Conservation (phyloP, 164 flowering plant species). For the Nelumbo lutea region DNA sequence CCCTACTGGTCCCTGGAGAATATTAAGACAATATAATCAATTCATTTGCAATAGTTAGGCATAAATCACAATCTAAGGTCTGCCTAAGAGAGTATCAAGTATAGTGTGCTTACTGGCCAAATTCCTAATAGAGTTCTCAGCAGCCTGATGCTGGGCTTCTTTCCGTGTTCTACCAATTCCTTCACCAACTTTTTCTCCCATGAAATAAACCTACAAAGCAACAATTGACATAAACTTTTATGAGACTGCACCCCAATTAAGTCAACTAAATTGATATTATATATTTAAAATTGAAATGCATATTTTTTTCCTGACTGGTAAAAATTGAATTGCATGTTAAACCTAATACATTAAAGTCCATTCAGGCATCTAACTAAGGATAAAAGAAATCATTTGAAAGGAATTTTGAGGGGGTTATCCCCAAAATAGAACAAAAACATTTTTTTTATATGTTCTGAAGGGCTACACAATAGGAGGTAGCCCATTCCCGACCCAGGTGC, state of each 20-base stretch:
- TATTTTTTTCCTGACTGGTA: neutral
- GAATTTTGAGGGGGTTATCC: no score
- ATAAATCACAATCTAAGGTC: neutral
- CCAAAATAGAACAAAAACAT: no score
- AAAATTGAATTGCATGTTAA: neutral
- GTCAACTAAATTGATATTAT: neutral
- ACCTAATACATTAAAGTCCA: neutral
- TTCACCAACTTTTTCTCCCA: conserved; percentile 79
- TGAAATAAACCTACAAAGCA: conserved; percentile 69
- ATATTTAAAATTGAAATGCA: neutral
- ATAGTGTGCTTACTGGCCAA: conserved; percentile 61
- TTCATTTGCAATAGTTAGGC: neutral
- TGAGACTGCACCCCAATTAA: neutral
- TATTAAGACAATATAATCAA: neutral
- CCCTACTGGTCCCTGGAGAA: no score
- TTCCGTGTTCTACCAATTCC: conserved; percentile 79
- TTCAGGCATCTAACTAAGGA: neutral
- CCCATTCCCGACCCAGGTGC: no score
- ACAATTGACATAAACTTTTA: neutral
- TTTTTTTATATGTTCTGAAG: no score
- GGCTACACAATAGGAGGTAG: no score
- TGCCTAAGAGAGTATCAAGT: neutral
- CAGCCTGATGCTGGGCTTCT: conserved; percentile 79
- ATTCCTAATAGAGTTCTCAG: conserved; percentile 64
- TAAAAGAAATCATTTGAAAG: no score